Conservation (phyloP, 129 eudicot species). For the Ambrosia artemisiifolia region DNA sequence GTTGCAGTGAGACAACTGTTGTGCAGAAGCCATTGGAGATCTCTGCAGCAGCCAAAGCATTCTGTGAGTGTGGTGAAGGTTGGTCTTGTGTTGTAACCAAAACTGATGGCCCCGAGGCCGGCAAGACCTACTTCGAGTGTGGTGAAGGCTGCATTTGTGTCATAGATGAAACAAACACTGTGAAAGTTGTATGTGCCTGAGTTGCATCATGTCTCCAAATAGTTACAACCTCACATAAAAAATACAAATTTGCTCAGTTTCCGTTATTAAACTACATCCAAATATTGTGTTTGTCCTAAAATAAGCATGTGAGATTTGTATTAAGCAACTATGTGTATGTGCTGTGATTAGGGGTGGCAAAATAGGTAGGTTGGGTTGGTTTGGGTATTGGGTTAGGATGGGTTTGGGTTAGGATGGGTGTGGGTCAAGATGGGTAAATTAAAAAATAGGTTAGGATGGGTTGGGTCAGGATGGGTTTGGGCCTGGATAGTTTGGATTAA, state of each 20-base stretch:
- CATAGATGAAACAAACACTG: conserved; percentile 29
- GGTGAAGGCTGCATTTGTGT: conserved; percentile 32
- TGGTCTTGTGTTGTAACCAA: conserved; percentile 33
- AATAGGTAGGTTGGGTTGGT: too few species aligned
- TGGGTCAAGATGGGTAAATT: too few species aligned
- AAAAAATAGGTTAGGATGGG: too few species aligned
- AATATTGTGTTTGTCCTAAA: conserved; percentile 18
- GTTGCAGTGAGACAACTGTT: conserved; percentile 26
- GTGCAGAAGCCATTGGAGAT: conserved; percentile 16
- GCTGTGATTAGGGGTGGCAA: too few species aligned
- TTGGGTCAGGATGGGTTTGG: too few species aligned
- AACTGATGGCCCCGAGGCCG: conserved; percentile 25
- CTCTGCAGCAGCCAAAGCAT: conserved; percentile 21
- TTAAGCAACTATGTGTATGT: not conserved
- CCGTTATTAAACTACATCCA: not conserved
- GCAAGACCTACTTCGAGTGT: conserved; percentile 31
- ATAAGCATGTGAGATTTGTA: conserved; percentile 3
- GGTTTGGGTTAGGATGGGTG: too few species aligned
- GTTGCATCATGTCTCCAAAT: not conserved
- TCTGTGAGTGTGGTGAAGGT: conserved; percentile 27
- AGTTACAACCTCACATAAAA: not conserved
- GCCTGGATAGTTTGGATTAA: too few species aligned
- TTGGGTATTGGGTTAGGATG: too few species aligned
- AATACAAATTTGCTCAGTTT: not conserved
- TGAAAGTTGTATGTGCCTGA: conserved; percentile 24